A percentile compares a stretch with the other conserved stretches of the same genome.
Evolutionary conservation across 805 yeast species (phyloP).

Genomic region (Clavispora carvajalis): DNA sequence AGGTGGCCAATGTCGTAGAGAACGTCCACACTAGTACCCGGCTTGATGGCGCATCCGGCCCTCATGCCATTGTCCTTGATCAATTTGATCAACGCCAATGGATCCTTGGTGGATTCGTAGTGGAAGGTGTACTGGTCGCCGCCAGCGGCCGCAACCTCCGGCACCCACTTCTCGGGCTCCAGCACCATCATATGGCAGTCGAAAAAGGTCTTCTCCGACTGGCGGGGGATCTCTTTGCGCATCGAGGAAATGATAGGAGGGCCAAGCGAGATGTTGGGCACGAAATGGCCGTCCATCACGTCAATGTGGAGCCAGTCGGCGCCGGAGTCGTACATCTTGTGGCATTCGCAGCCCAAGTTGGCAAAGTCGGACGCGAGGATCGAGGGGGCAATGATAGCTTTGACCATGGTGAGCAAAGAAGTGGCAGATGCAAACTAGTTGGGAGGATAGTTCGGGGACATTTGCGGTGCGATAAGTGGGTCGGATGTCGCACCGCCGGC

Average conservation of each 20-base stretch:
- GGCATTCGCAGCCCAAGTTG: slow-evolving; percentile 82
- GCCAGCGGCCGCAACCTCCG: slow-evolving; percentile 85
- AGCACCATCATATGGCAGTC: slow-evolving; percentile 99
- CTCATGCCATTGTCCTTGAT: slow-evolving; percentile 80
- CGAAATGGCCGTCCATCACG: slow-evolving; percentile 98
- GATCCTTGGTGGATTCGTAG: slow-evolving; percentile 84
- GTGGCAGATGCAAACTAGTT: background rate
- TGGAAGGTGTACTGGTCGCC: slow-evolving; percentile 97
- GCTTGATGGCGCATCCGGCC: slow-evolving; percentile 93
- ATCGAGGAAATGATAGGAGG: slow-evolving; percentile 80
- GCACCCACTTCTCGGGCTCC: slow-evolving; percentile 89
- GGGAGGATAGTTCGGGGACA: background rate
- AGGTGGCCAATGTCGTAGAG: slow-evolving; percentile 68
- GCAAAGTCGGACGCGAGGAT: slow-evolving; percentile 91
- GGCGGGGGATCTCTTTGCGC: slow-evolving; percentile 71
- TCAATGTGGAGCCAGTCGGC: slow-evolving; percentile 98
- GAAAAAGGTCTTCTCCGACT: slow-evolving; percentile 50
- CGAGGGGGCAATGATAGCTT: slow-evolving; percentile 88
- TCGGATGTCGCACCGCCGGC: too few species aligned
- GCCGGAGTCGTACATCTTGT: slow-evolving; percentile 66
- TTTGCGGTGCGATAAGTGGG: background rate
- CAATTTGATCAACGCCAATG: slow-evolving; percentile 63
- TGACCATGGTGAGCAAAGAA: slow-evolving; percentile 46
- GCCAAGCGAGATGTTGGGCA: slow-evolving; percentile 93
- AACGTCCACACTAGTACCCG: slow-evolving; percentile 84